Evolutionary conservation across 2,329 filamentous ascomycete genomes (phyloP), one percentile per base, ranked within the genome.

Genomic region (Aspergillus calidoustus): DNA sequence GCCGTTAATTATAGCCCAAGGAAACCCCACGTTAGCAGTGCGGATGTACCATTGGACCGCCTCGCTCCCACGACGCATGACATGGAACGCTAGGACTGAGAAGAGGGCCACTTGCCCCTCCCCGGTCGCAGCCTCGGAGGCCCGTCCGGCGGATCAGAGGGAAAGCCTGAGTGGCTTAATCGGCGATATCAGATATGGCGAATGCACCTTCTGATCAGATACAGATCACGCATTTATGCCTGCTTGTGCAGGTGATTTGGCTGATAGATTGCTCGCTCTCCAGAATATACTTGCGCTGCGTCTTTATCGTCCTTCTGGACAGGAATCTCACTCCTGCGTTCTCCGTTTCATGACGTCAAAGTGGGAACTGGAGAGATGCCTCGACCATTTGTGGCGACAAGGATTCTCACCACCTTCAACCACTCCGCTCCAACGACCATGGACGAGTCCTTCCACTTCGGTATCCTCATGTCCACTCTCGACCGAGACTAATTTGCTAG

Each of bases 261-360:
- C 15, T 9, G 25, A 28, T 25, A 34, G 38, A 38, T 41, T 17
- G 28, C 17, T 7, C 22, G 4, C 9, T 38, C 31, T 19, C 9
- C 1, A 13, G 34, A 41, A 11, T 41, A 15, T 41, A 41, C 34
- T 41, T 5, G 9, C 15, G 34, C 31, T 19, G n/a, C 30, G 22
- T 22, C 49, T 48, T 23, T 7, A n/a, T 50, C 34, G n/a, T 48
- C 52, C 30, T 46, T 41, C 19, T 56, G 9, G 1, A 19, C 38
- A 15, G 19, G 23, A 47, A 30, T 28, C 22, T 44, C 34, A 41
- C 34, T 43, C 52, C 23, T 28, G 47, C 43, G 34, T 52, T 49
- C 28, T 41, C 44, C 30, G 50, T 43, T 43, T 57, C 54, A 61
- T 61, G 59, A 61, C 59, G 59, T 61, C 59, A 61, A 58, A 48